Base-by-base conservation (phyloP, 1,284 basidiomycete genomes). In the Mycosarcoma mackinlayi region DNA sequence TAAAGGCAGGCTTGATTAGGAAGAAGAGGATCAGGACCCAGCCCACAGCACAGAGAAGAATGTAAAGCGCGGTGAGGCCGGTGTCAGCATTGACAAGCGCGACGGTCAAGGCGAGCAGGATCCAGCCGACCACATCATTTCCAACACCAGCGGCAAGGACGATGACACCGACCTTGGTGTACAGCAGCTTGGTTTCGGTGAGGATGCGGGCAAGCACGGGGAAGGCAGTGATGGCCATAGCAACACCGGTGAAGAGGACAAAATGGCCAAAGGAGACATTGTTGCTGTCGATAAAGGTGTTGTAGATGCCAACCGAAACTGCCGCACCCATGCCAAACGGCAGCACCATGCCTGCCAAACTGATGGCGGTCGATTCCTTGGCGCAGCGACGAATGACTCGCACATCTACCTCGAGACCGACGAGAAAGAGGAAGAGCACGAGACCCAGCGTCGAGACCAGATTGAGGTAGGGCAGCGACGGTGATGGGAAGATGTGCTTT, bases 111-210 rank as follows among this genome's bases (percentile, higher is more conserved):
- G 94, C 94, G 33, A 88, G 84, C 25, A 88, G 81, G 38, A 87
- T 83, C 86, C 87, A 88, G 24, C 87, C 93, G 53, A 89, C 86
- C 40, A 89, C 86, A 68, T 90, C 94, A 84, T 96, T 97, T 3
- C 91, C 93, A 1, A 98, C 93, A 44, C 95, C 74, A 0, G 95
- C 95, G 1, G 92, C 92, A 4, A 98, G 88, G 4, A 92, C 93
- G 27, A 96, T 90, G 54, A 95, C 90, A 9, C 95, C 96, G 39
- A 98, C 94, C 0, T 90, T 91, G 7, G 93, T 96, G 67, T 95
- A 91, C 54, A 98, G 87, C 2, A 99, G 86, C 83, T 87, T 86
- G 38, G 86, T 85, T 54, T 87, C 85, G 46, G 74, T 71, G 25
- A 80, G 55, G 51, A 80, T 80, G 46, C 95, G 90, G 82, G 94